Evolutionary conservation across 805 yeast genomes (phyloP), one percentile per base, ranked within the genome.

Genomic region (Candida piceae): DNA sequence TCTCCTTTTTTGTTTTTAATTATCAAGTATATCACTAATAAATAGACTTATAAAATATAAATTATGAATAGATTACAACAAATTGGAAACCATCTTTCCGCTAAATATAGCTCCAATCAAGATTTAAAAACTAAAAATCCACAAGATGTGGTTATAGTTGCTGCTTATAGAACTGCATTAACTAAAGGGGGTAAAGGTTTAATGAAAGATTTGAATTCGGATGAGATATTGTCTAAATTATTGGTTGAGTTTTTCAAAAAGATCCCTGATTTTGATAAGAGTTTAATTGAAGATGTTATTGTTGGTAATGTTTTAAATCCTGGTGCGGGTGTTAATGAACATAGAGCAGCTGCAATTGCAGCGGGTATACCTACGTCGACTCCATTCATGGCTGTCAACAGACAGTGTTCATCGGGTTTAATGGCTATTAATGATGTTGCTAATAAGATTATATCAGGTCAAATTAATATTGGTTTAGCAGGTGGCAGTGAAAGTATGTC

Each of bases 401-500:
- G 97, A 64, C 97, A 89, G 62, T 90, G 97, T 63, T 86, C 96
- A 7, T 84, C 95, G 3, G 97, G 97, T 19, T 70, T 90, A 53
- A 84, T 88, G 74, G 94, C 96, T 11, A 77, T 89, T 25, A 81
- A 84, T 54, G 93, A 85, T 57, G 76, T 90, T 50, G 96, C 96
- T 48, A 85, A 83, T 67, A 86, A 85, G 66, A 89, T 90, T 57
- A 69, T 70, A 50, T 66, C 76, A 41, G 97, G 97, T 29, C 96
- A 89, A 70, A 88, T 90, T 52, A 85, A 79, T 48, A 72, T 90
- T 52, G 97, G 97, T 39, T 67, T 90, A 37, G 97, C 93, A 16
- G 81, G 80, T 32, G 97, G 97, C 55, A 95, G 80, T 34, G 97
- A 89, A 67, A 81, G 95, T 49, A 90, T 90, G 97, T 74, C 95